phyloP scores from a whole-genome alignment of 805 yeast genomes.

The Naumovozyma baii region DNA sequence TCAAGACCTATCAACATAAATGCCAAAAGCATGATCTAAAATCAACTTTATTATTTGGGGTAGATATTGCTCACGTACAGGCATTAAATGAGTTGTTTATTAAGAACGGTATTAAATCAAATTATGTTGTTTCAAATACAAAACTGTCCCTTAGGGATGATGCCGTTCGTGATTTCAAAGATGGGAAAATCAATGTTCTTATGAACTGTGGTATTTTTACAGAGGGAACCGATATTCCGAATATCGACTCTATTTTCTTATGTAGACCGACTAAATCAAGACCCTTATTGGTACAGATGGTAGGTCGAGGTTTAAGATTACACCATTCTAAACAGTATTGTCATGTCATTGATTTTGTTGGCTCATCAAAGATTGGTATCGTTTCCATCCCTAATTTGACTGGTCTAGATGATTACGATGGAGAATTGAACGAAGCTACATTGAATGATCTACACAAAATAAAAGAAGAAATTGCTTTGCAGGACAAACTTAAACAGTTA shows the following conservation, averaged over 20 bases:
- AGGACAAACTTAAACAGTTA: constrained; percentile 8
- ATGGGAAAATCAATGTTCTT: constrained; percentile 57
- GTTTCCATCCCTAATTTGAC: constrained; percentile 47
- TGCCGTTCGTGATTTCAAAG: constrained; percentile 47
- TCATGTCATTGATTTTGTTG: constrained; percentile 71
- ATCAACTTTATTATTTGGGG: constrained; percentile 71
- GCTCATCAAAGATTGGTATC: constrained; percentile 44
- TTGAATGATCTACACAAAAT: constrained; percentile 27
- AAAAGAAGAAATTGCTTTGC: constrained; percentile 12
- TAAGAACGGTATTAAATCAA: constrained; percentile 54
- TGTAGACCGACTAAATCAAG: constrained; percentile 76
- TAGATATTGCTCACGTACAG: constrained; percentile 58
- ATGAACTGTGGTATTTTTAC: constrained; percentile 87
- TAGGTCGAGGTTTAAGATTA: constrained; percentile 77
- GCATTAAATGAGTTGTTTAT: constrained; percentile 45
- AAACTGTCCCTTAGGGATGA: constrained; percentile 39
- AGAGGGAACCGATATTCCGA: constrained; percentile 92
- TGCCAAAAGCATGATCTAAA: constrained; percentile 32
- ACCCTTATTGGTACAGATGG: constrained; percentile 70
- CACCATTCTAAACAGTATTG: constrained; percentile 56
- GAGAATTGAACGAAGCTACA: constrained; percentile 25
- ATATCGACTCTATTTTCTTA: constrained; percentile 67
- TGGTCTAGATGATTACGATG: constrained; percentile 21
- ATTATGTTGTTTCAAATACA: constrained; percentile 62
- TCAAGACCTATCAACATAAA: constrained; percentile 42